Base-by-base conservation (phyloP, 257 asterid species). In the Osmanthus fragrans region DNA sequence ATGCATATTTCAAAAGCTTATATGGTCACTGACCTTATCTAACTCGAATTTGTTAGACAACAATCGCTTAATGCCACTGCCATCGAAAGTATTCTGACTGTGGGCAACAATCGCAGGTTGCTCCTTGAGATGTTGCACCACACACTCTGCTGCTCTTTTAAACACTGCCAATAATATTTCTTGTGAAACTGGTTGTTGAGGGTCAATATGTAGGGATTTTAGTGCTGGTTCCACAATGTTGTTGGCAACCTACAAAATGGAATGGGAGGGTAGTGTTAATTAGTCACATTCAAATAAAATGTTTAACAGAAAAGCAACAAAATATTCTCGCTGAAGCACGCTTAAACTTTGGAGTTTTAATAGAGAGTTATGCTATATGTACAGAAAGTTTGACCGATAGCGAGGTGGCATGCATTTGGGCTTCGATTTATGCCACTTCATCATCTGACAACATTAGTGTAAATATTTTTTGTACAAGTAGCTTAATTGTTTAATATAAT, bases 81-180 rank as follows among this genome's bases (percentile, higher is more conserved):
- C 99, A 72, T 93, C 97, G 40, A 90, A 96, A 9, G 90, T 88
- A 72, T 89, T 92, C 87, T 92, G 97, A 33, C 87, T 89, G 63
- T 93, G 99, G 76, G 99, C 99, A 79, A 96, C 98, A 70, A 96
- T 93, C 42, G 87, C 92, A 0, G 98, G 99, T 72, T 89, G 92
- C 71, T 93, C 98, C 79, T 86, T 88, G 32, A 96, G 97, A 86
- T 80, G 82, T 68, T 80, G 82, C 33, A 84, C 92, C 75, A 88
- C 90, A 32, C 72, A 79, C 82, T 84, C 97, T 2, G 85, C 88
- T 13, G 88, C 90, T 80, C 78, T 84, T 79, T 82, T 88, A 58
- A 93, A 92, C 82, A 80, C 90, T 1, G 34, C 79, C 87, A 96
- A 64, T 66, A 96, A 90, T 10, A 82, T 74, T 82, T 92, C 97